Evolutionary conservation across 2,329 filamentous ascomycete genomes (phyloP).

Genomic region (Aspergillus carbonarius): DNA sequence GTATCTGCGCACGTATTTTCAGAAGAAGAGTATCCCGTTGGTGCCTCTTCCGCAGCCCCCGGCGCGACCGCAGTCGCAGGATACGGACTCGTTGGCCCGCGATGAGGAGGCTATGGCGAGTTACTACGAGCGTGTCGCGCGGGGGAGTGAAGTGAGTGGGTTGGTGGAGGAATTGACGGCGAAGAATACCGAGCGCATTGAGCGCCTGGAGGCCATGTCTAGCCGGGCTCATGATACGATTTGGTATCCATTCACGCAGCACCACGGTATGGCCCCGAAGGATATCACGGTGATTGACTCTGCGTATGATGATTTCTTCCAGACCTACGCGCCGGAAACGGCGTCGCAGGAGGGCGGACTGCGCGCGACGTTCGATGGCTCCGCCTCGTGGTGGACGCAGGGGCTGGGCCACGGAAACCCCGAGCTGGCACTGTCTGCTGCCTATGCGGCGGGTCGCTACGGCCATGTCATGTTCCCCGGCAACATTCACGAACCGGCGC

Average conservation of each 20-base stretch:
- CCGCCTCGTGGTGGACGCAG: slow-evolving; percentile 90
- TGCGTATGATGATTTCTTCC: slow-evolving; percentile 75
- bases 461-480: slow-evolving; percentile 87
- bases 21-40: slow-evolving; percentile 57
- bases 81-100: slow-evolving; percentile 36
- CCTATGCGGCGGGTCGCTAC: slow-evolving; percentile 78
- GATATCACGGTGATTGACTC: slow-evolving; percentile 77
- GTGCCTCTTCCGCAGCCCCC: slow-evolving; percentile 62
- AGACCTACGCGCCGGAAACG: slow-evolving; percentile 50
- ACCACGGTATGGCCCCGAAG: slow-evolving; percentile 60
- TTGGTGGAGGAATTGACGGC: slow-evolving; percentile 54
- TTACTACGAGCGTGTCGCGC: slow-evolving; percentile 61
- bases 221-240: slow-evolving; percentile 62
- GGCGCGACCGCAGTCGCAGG: slow-evolving; percentile 27
- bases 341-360: slow-evolving; percentile 41
- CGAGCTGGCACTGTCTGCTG: slow-evolving; percentile 68
- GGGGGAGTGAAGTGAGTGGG: slow-evolving; percentile 39
- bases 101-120: slow-evolving; percentile 59
- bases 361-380: slow-evolving; percentile 73
- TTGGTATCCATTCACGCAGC: slow-evolving; percentile 88
- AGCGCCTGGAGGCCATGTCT: slow-evolving; percentile 61
- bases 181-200: slow-evolving; percentile 58
- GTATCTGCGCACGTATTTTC: slow-evolving; percentile 69
- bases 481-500: slow-evolving; percentile 74
- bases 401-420: slow-evolving; percentile 79